Evolutionary conservation across 176 grass and related monocot genomes (phyloP).

Genomic region (Triticum aestivum): DNA sequence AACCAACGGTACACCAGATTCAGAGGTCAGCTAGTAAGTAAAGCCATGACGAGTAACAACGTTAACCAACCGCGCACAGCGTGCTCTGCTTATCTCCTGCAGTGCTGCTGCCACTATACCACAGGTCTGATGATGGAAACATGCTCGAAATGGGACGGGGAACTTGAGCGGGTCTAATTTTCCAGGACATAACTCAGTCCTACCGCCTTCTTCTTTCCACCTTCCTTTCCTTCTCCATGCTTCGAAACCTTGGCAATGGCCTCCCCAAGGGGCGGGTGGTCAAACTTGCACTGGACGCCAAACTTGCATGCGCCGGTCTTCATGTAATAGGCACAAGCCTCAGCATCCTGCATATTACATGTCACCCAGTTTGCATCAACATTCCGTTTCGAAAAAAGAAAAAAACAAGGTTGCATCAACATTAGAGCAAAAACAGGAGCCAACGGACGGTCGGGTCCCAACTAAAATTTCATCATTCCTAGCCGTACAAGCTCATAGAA

Average conservation of each 20-base stretch:
- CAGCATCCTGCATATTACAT: conserved; percentile 52
- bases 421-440: not conserved
- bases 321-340: conserved; percentile 78
- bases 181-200: not conserved
- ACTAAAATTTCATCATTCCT: not conserved
- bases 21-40: not conserved
- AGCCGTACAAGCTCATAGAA: not conserved
- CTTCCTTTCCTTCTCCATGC: conserved; percentile 31
- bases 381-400: not conserved
- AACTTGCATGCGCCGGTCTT: conserved; percentile 79
- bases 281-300: conserved; percentile 68
- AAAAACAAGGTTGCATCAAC: not conserved
- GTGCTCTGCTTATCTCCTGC: not conserved
- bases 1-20: not conserved
- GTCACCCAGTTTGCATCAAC: not conserved
- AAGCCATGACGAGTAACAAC: not conserved
- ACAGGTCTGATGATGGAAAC: not conserved
- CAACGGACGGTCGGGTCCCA: not conserved
- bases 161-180: not conserved
- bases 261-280: conserved; percentile 74
- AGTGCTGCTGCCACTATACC: not conserved
- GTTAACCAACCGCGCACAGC: not conserved
- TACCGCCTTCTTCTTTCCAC: not conserved
- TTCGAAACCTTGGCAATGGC: conserved; percentile 46
- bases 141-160: not conserved